phyloP scores from a whole-genome alignment of 495 filamentous ascomycete species.

The Aspergillus egyptiacus region DNA sequence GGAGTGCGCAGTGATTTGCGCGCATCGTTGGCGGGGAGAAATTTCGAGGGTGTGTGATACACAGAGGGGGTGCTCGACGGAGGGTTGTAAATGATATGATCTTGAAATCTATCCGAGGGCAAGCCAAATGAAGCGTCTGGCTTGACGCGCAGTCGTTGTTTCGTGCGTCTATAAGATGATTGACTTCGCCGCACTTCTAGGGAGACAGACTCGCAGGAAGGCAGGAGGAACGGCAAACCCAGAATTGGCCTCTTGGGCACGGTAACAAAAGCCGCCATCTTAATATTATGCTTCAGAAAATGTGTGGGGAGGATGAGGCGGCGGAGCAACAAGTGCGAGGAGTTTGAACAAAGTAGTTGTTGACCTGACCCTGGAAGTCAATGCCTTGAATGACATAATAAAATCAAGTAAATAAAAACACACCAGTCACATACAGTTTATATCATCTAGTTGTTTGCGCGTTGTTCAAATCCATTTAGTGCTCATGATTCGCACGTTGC shows the following conservation, averaged over 20 bases:
- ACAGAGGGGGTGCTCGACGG: conserved; percentile 77
- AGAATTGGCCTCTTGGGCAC: conserved; percentile 36
- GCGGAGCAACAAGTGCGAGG: not conserved
- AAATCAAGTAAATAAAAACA: not conserved
- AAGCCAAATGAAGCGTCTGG: conserved; percentile 65
- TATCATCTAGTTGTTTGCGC: too few species aligned
- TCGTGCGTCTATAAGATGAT: conserved; percentile 64
- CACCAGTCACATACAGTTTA: not conserved
- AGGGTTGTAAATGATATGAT: conserved; percentile 89
- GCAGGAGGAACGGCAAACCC: conserved; percentile 38
- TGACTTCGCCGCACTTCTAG: conserved; percentile 49
- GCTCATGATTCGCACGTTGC: too few species aligned
- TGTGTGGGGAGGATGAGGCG: not conserved
- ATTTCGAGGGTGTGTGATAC: conserved; percentile 82
- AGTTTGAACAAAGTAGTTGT: not conserved
- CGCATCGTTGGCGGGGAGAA: conserved; percentile 75
- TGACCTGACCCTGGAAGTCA: not conserved
- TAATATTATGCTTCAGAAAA: not conserved
- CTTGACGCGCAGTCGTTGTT: conserved; percentile 64
- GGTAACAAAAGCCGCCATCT: conserved; percentile 30
- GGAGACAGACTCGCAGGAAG: conserved; percentile 31
- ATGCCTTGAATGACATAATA: not conserved
- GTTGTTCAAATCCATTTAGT: too few species aligned
- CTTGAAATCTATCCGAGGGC: conserved; percentile 35
- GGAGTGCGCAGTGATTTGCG: conserved; percentile 52